Evolutionary conservation across 768 basidiomycete genomes (phyloP).

Genomic region (Boletellus ananas): DNA sequence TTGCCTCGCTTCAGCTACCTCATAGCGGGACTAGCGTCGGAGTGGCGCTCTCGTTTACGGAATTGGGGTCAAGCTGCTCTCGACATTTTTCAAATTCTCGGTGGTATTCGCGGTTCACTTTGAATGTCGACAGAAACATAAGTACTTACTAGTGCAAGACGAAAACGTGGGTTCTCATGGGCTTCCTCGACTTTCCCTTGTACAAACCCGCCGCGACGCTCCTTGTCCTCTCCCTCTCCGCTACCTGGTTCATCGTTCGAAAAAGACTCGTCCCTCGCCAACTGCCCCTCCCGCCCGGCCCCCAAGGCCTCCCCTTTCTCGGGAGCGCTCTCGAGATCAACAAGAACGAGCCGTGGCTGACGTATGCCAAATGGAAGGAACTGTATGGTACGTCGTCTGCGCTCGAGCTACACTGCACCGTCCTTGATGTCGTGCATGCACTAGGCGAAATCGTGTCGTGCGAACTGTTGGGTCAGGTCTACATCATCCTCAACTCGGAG

Average conservation of each 20-base stretch:
- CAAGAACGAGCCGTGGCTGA: constrained; percentile 28
- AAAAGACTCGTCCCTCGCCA: constrained; percentile 11
- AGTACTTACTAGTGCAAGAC: no score
- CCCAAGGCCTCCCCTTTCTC: constrained; percentile 25
- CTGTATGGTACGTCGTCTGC: constrained; percentile 26
- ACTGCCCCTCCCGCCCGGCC: constrained; percentile 29
- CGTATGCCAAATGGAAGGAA: constrained; percentile 30
- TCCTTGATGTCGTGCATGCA: background rate
- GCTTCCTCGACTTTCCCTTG: no score
- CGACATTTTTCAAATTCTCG: no score
- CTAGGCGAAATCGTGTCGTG: constrained; percentile 22
- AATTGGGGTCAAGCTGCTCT: no score
- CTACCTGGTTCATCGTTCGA: background rate
- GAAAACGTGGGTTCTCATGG: no score
- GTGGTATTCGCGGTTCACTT: no score
- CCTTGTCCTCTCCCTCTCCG: background rate
- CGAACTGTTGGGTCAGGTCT: constrained; percentile 18
- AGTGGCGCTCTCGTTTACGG: no score
- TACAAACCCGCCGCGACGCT: no score
- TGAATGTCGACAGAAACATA: no score
- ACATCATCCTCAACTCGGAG: constrained; percentile 22
- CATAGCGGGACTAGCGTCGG: no score
- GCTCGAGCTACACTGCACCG: background rate
- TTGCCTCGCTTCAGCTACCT: no score
- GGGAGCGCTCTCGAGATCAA: constrained; percentile 27